A percentile compares a stretch with the other conserved stretches of the same genome.
phyloP scores from a whole-genome alignment of 163 green algal species.

The Chlorella variabilis region DNA sequence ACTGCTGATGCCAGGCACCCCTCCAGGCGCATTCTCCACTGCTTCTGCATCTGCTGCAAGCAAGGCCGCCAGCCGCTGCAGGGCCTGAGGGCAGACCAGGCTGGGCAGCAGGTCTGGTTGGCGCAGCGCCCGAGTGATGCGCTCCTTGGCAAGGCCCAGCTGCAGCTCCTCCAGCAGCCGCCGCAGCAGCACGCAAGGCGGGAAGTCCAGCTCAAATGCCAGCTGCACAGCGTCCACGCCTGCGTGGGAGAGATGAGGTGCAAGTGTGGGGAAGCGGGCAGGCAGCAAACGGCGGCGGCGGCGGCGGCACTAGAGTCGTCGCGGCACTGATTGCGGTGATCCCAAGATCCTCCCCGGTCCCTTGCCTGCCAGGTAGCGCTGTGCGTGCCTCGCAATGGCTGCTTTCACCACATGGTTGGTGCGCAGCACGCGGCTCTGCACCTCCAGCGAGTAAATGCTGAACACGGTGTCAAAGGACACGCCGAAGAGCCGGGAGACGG shows the following conservation, averaged over 20 bases:
- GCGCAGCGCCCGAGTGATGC: slow-evolving; percentile 25
- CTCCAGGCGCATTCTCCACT: neutral
- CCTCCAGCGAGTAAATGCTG: slow-evolving; percentile 76
- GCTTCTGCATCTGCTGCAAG: neutral
- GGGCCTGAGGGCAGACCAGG: slow-evolving; percentile 2
- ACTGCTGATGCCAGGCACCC: neutral
- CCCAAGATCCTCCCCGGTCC: neutral
- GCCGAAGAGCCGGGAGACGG: slow-evolving; percentile 29
- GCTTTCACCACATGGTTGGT: slow-evolving; percentile 37
- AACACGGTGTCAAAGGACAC: slow-evolving; percentile 61
- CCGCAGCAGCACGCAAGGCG: slow-evolving; percentile 81
- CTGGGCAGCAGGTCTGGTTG: slow-evolving; percentile 7
- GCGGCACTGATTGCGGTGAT: neutral
- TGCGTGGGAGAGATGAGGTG: neutral
- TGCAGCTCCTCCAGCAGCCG: slow-evolving; percentile 74
- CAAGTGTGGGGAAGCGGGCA: neutral
- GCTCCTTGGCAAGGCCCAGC: slow-evolving; percentile 32
- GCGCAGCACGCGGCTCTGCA: slow-evolving; percentile 64
- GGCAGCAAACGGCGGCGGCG: slow-evolving; percentile 26
- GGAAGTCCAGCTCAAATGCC: slow-evolving; percentile 66
- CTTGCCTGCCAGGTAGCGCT: slow-evolving; percentile 47
- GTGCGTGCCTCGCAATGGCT: neutral
- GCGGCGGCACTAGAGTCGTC: neutral
- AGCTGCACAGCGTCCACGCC: slow-evolving; percentile 70
- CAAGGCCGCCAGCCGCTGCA: slow-evolving; percentile 12